Percentiles rank a stretch among this genome's conserved stretches.
These are phyloP conservation scores for Moricandia arvensis DNA, from an alignment of 345 rosid species.

Conservation along the genomic window DNA sequence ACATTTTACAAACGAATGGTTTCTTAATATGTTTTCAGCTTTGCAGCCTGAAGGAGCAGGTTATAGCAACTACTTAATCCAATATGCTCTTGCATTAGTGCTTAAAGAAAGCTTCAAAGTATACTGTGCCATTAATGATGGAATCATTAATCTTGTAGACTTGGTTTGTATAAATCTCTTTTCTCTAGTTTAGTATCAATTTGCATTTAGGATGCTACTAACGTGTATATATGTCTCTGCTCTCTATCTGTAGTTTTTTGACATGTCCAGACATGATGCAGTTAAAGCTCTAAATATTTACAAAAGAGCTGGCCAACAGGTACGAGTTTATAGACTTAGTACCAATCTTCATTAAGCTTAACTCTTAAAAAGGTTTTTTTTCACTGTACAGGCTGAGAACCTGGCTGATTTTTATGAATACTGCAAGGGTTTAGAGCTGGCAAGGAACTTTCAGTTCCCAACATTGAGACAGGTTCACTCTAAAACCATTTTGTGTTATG, in stretches of 20 bases:
- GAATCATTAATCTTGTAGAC: constrained; percentile 81
- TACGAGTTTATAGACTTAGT: constrained; percentile 34
- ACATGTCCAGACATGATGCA: constrained; percentile 92
- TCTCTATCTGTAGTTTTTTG: constrained; percentile 68
- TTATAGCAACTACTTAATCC: constrained; percentile 70
- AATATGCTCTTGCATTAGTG: constrained; percentile 84
- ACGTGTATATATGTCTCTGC: constrained; percentile 7
- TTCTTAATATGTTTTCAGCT: constrained; percentile 29
- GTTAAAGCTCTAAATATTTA: constrained; percentile 78
- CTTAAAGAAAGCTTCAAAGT: constrained; percentile 52
- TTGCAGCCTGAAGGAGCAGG: constrained; percentile 94
- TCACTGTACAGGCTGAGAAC: constrained; percentile 66
- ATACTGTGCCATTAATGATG: constrained; percentile 90
- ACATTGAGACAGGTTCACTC: constrained; percentile 35
- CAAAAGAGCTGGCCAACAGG: constrained; percentile 91
- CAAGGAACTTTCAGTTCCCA: constrained; percentile 40
- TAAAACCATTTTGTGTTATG: constrained; percentile 1
- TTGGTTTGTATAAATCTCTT: constrained; percentile 53
- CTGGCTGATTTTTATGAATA: constrained; percentile 39
- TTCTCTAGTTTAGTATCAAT: constrained; percentile 9
- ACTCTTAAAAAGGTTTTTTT: background rate
- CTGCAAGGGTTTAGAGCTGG: constrained; percentile 38
- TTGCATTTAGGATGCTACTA: constrained; percentile 14
- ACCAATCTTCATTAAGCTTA: background rate
- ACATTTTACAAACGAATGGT: background rate